These are phyloP conservation scores for Pneumocystis canis DNA, from an alignment of 1,139 yeast species.

Conservation along the genomic window DNA sequence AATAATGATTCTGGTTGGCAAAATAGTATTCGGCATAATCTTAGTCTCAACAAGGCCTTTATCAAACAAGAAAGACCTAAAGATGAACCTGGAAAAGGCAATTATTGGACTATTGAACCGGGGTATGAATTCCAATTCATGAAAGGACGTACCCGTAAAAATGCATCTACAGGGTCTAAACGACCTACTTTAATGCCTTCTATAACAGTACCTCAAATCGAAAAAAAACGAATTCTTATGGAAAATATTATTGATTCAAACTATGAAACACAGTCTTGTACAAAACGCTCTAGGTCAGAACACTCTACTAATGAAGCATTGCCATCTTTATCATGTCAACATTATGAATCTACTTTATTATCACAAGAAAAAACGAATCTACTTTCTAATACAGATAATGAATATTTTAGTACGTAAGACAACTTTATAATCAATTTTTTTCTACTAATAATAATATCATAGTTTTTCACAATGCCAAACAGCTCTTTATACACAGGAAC, in stretches of 20 bases:
- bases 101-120: slow-evolving; percentile 81
- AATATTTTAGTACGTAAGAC: neutral
- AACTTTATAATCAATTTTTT: neutral
- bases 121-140: slow-evolving; percentile 75
- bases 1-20: slow-evolving; percentile 90
- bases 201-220: neutral
- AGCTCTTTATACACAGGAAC: neutral
- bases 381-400: neutral
- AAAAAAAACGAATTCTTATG: neutral
- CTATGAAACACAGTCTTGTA: neutral
- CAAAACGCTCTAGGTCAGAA: neutral
- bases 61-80: slow-evolving; percentile 82
- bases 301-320: neutral
- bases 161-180: neutral
- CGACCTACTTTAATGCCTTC: neutral
- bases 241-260: neutral
- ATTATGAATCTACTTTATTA: neutral
- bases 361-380: neutral
- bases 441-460: neutral
- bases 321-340: neutral
- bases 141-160: slow-evolving; percentile 29
- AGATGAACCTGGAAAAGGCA: slow-evolving; percentile 79
- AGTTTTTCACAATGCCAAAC: neutral
- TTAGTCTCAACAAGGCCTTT: slow-evolving; percentile 75
- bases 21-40: slow-evolving; percentile 73